Evolutionary conservation across 495 filamentous ascomycete species (phyloP), one percentile per base, ranked within the genome.

Genomic region (Aspergillus funiculosus): DNA sequence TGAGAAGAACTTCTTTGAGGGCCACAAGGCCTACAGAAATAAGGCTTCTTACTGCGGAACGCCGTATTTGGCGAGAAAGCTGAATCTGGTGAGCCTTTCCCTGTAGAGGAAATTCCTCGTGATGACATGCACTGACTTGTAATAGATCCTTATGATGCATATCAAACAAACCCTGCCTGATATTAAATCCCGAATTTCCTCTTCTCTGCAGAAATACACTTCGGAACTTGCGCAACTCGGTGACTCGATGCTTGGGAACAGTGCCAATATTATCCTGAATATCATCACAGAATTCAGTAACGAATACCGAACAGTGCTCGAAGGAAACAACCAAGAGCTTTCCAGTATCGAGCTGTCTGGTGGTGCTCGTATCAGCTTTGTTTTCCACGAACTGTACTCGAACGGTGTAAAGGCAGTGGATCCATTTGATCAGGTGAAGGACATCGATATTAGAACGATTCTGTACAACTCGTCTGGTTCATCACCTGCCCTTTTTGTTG

Each of bases 141-240:
- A 11, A 18, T 65, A 85, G 82, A 97, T 99, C 66, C 79, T 99
- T 48, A 97, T 97, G 92, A 99, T 97, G 92, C 92, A 99, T 73
- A 99, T 99, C 74, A 99, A 99, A 68, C 92, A 99, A 73, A 99
- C 92, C 5, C 78, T 99, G 8, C 92, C 92, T 19, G 92, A 99
- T 61, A 99, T 99, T 74, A 99, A 97, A 67, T 85, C 83, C 13
- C 85, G 94, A 49, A 99, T 99, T 59, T 78, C 85, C 8, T 82
- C 86, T 46, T 94, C 89, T 25, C 78, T 99, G 37, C 86, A 90
- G 58, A 97, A 97, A 56, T 99, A 99, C 64, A 74, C 75, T 2
- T 67, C 81, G 26, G 94, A 99, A 64, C 78, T 99, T 15, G 63
- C 74, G 22, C 76, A 82, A 42, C 76, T 99, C 14, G 94, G 94